These are phyloP conservation scores for Vigna unguiculata DNA, from an alignment of 306 rosid genomes.

Conservation along the genomic window DNA sequence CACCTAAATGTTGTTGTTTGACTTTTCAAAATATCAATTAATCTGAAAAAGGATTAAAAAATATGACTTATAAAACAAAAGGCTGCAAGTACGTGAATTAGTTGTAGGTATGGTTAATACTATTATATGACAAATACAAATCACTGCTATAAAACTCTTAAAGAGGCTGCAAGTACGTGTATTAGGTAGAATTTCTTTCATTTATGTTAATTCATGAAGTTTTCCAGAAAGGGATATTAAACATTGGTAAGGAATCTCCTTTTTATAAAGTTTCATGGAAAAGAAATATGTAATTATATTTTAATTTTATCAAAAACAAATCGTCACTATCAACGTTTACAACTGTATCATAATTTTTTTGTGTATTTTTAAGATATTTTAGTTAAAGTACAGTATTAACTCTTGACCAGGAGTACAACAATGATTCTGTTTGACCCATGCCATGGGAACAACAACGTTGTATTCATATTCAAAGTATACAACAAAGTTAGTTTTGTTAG, in stretches of 20 bases:
- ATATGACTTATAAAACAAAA: too few relatives aligned
- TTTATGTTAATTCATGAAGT: too few relatives aligned
- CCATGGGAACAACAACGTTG: background rate
- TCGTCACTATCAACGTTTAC: background rate
- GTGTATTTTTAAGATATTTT: background rate
- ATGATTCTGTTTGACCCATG: background rate
- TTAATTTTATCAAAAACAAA: background rate
- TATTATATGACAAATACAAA: too few relatives aligned
- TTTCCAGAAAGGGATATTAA: background rate
- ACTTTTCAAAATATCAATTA: too few relatives aligned
- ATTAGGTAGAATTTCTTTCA: too few relatives aligned
- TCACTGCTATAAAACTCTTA: too few relatives aligned
- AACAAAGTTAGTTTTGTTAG: background rate
- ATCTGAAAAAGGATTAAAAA: too few relatives aligned
- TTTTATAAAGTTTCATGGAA: background rate
- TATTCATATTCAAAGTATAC: background rate
- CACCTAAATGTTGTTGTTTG: too few relatives aligned
- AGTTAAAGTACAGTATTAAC: background rate
- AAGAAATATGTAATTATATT: background rate
- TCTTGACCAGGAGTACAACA: background rate
- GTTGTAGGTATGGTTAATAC: too few relatives aligned
- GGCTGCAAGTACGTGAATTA: too few relatives aligned
- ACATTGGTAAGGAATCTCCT: background rate
- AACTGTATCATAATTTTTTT: background rate
- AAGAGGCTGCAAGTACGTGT: too few relatives aligned